Evolutionary conservation across 768 basidiomycete species (phyloP), one percentile per base, ranked within the genome.

Genomic region (Podaxis pistillaris): DNA sequence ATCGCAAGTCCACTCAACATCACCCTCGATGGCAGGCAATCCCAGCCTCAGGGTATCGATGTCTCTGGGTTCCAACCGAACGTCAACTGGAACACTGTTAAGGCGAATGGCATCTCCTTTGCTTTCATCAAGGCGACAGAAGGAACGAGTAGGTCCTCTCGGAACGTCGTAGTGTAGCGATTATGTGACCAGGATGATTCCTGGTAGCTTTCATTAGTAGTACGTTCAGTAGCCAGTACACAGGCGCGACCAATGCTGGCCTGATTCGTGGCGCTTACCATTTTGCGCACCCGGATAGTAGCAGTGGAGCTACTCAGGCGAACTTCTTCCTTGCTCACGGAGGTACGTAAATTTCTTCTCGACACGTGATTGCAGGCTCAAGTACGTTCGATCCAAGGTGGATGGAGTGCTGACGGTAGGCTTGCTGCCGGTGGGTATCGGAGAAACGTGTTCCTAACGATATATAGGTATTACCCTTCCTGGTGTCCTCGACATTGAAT

Each of bases 71-170:
- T 74, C 57, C 86, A 88, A 63, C 68, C 77, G 12, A 68, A 66
- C 64, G 71, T 88, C 41, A 74, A 86, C 69, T 88, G 84, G 84
- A 74, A 68, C 47, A 75, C 78, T 2, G 82, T 86, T 63, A 78
- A 75, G 64, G 70, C 77, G 9, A 82, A 83, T 63, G 86, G 84
- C 1, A 69, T 86, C 30, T 62, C 75, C 5, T 89, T 87, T 66
- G 83, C 74, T 2, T 88, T 79, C 68, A 87, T 89, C 79, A 89
- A 88, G 70, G 87, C 86, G 7, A 88, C 87, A 1, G 86, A 89
- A 69, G 82, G 82, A 15, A 85, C 78, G n/a, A 68, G 84, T 85
- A 55, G 62, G 75, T 66, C 9, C 40, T 6, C 37, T 47, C 22
- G 15, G 26, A 22, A 28, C 8, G 15, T 22, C 1, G 15, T 40